Base-by-base conservation (phyloP, 345 rosid species). In the Acer saccharum region DNA sequence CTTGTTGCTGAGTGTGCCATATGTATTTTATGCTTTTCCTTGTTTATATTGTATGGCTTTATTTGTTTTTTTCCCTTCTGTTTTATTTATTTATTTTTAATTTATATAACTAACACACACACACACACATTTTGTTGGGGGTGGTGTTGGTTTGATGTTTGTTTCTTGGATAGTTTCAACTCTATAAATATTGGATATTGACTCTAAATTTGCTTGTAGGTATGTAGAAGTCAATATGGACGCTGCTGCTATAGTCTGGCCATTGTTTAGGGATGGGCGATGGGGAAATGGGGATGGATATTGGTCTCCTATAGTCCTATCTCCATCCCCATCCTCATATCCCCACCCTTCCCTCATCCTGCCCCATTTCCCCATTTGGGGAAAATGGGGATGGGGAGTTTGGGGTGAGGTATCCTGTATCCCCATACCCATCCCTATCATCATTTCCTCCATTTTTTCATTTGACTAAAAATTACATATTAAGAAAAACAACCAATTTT, bases 141-240 rank as follows among this genome's bases (percentile, higher is more conserved):
- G 18, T 1, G 44, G 44, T 29, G 46, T 43, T 13, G 20, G n/a
- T 4, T 50, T 50, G 50, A 7, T 8, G 72, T 43, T 23, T 55
- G 72, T 57, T 62, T 70, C 17, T 9, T n/a, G 25, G 5, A 10
- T n/a, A 10, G 10, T 63, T 73, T 63, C 32, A 55, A 57, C 4
- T 25, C n/a, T 50, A n/a, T 29, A 2, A 65, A 32, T 17, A 25
- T 65, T 52, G 63, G 9, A 68, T 68, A 50, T 68, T 65, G 39
- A 27, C 69, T 80, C 77, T 67, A 44, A 32, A 55, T 83, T 70
- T 68, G 73, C 71, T 75, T 81, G 58, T 74, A 96, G 99, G 98
- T 96, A 96, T 84, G 98, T 96, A 54, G 99, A 96, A 83, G 98
- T 96, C 77, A 96, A 96, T 83, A 96, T 94, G 99, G 99, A 96